Base-by-base conservation (phyloP, 1,284 basidiomycete species). In the Irpex lacteus region DNA sequence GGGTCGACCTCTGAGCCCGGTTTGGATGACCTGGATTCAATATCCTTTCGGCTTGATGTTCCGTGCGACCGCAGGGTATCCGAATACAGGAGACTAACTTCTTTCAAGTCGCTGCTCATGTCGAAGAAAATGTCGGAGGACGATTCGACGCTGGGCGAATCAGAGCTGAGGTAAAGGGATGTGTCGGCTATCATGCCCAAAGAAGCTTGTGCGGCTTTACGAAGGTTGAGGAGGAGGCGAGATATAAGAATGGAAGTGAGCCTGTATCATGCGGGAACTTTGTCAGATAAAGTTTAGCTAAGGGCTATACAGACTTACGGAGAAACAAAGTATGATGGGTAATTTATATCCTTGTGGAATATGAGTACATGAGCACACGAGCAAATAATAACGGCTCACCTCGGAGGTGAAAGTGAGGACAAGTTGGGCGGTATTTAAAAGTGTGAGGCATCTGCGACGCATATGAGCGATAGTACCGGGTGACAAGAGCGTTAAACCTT, bases 401-500 rank as follows among this genome's bases (percentile, higher is more conserved):
- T 61, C 5, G 36, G 54, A 38, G 15, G 18, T 38, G 13, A 63
- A 60, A 7, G 63, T 57, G 2, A 66, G 36, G 6, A 64, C 44
- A 8, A 66, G 62, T 52, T 66, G 65, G 5, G 63, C 26, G n/a
- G 64, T 15, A 44, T 66, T 66, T 13, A 66, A 44, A 13, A 60
- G 37, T 37, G 62, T 15, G 7, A 66, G 57, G 36, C 50, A 37
- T 11, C 65, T 64, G 53, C 8, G 15, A 61, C 7, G 49, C n/a
- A 40, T 3, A 19, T 32, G 19, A 54, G 52, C 52, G 11, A n/a
- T 50, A 40, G 36, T 44, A 32, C 36, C n/a, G 6, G 40, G 7
- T 36, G 26, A 21, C 18, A 32, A 32, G 54, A n/a, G 15, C 44
- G 5, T 34, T 34, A 34, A 34, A 34, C 19, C 69, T 18, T 19